Evolutionary conservation across 176 grass and related monocot species (phyloP), one percentile per base, ranked within the genome.

Genomic region (Zoysia japonica): DNA sequence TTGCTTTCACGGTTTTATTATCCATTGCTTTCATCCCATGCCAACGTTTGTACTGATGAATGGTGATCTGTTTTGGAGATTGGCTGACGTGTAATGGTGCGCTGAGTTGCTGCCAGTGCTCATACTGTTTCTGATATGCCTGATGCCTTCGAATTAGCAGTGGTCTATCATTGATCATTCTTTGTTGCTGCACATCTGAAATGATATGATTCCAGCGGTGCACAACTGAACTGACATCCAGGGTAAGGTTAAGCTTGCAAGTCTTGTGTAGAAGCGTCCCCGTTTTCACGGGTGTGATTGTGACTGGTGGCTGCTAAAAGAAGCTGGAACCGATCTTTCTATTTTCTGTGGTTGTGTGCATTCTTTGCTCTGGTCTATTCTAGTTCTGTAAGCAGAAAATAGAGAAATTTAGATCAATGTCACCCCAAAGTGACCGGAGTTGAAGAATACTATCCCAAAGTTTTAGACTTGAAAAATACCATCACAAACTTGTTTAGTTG

Each of bases 191-290:
- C 43, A 47, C 70, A 50, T 42, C 36, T 55, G 70, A 53, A 73
- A 73, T 7, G 41, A 5, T 55, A 2, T n/a, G 47, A 47, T 69
- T 69, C 17, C 19, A 35, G 64, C 17, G 44, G 63, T 43, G 64
- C n/a, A 15, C 65, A 54, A 45, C 43, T 45, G 43, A 45, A 28
- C 28, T 28, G 28, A 45, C 43, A 6, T 49, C 14, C 16, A 11
- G 49, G 70, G n/a, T 71, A 81, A 49, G 76, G 76, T 41, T 57
- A 12, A 80, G 61, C 62, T 59, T 80, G 84, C 71, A 86, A 49
- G 63, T 80, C 14, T 51, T 9, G 63, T 75, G 60, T 28, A 0
- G 28, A 28, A 67, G 60, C 44, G 47, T 71, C 15, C 20, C 9
- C 1, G 51, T 14, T 49, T 68, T 48, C 14, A 42, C 80, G 52